Evolutionary conservation across 495 filamentous ascomycete genomes (phyloP).

Genomic region (Parachaetomium inaequale): DNA sequence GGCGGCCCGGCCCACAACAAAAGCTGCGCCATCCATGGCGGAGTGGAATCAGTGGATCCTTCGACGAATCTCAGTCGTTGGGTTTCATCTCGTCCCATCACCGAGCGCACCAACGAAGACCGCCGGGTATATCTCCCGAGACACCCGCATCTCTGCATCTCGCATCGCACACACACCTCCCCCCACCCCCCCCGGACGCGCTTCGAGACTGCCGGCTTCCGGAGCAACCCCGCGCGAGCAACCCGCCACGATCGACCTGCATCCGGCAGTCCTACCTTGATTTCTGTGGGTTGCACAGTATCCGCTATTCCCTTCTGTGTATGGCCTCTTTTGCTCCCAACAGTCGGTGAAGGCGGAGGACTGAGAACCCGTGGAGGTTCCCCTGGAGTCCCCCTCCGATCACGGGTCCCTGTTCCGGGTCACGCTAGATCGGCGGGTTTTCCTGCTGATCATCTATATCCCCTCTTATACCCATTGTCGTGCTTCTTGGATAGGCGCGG

Average conservation of each 20-base stretch:
- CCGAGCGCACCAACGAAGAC: neutral
- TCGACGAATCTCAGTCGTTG: neutral
- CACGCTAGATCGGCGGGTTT: too few species aligned
- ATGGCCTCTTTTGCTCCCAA: neutral
- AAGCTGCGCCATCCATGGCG: neutral
- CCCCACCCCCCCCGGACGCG: neutral
- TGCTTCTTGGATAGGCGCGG: neutral
- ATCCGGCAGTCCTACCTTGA: constrained; percentile 1
- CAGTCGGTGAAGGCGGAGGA: constrained; percentile 12
- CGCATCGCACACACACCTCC: neutral
- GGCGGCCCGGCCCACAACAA: neutral
- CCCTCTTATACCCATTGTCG: neutral
- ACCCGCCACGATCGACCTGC: neutral
- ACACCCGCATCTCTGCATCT: constrained; percentile 2
- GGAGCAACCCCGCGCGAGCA: constrained; percentile 6
- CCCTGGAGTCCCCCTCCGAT: neutral
- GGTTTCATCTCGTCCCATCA: neutral
- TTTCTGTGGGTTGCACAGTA: constrained; percentile 2
- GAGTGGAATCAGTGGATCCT: neutral
- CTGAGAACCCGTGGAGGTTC: neutral
- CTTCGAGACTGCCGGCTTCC: neutral
- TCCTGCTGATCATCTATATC: neutral
- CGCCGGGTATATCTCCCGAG: constrained; percentile 15
- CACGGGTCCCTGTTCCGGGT: neutral
- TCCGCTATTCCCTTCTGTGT: neutral